Evolutionary conservation across 306 rosid species (phyloP).

Genomic region (Quillaja saponaria): DNA sequence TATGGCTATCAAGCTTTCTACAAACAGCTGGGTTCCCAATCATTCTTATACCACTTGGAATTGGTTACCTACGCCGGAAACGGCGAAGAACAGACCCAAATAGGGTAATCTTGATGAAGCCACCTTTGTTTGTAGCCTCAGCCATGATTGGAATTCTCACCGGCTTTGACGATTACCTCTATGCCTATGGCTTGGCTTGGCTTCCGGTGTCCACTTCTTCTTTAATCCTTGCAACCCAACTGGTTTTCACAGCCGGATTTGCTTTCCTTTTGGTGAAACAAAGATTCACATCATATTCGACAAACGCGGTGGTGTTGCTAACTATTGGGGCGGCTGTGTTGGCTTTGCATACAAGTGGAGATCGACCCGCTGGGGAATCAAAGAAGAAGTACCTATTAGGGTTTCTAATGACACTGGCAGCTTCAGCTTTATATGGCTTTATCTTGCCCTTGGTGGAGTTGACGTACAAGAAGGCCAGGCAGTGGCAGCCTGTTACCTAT

Average conservation of each 20-base stretch:
- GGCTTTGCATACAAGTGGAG: slow-evolving; percentile 60
- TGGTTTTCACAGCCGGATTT: slow-evolving; percentile 70
- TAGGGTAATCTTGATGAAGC: slow-evolving; percentile 40
- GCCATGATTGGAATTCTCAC: slow-evolving; percentile 52
- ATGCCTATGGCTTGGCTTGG: slow-evolving; percentile 61
- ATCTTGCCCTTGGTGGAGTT: slow-evolving; percentile 73
- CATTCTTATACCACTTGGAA: slow-evolving; percentile 46
- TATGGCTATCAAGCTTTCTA: slow-evolving; percentile 70
- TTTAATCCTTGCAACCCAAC: slow-evolving; percentile 56
- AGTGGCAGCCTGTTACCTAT: slow-evolving; percentile 56
- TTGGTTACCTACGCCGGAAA: slow-evolving; percentile 44
- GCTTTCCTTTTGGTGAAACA: slow-evolving; percentile 57
- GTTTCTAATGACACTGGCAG: slow-evolving; percentile 63
- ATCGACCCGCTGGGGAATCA: slow-evolving; percentile 71
- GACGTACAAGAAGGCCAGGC: slow-evolving; percentile 59
- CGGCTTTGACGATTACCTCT: slow-evolving; percentile 66
- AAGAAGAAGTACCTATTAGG: slow-evolving; percentile 49
- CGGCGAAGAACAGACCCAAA: not conserved
- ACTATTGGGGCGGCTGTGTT: slow-evolving; percentile 63
- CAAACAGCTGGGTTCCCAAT: slow-evolving; percentile 72
- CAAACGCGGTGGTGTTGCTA: slow-evolving; percentile 62
- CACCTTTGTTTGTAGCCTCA: slow-evolving; percentile 40
- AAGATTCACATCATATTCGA: slow-evolving; percentile 56
- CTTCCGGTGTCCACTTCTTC: slow-evolving; percentile 71
- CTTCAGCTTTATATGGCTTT: slow-evolving; percentile 71